These are phyloP conservation scores for Conticribra weissflogii DNA, from an alignment of 108 stramenopile genomes.

Conservation along the genomic window DNA sequence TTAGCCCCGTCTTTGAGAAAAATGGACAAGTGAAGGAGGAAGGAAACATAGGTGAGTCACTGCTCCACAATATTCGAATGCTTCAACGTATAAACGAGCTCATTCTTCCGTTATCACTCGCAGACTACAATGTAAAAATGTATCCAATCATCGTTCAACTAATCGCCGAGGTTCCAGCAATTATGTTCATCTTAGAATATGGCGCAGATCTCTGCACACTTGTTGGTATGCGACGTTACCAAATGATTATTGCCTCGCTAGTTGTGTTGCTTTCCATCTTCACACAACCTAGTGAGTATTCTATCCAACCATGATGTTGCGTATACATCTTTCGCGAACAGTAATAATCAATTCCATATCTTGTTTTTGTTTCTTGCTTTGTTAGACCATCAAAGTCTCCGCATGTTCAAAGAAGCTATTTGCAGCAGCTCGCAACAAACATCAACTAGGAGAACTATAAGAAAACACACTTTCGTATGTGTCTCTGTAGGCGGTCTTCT, in stretches of 20 bases:
- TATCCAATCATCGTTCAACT: background rate
- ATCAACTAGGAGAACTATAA: background rate
- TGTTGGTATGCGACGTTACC: background rate
- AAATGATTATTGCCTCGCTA: conserved; percentile 3
- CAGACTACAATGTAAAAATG: background rate
- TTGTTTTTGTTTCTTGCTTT: background rate
- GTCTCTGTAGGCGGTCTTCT: background rate
- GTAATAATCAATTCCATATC: background rate
- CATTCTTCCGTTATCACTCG: too few species aligned
- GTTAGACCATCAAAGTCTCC: too few species aligned
- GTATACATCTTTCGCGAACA: background rate
- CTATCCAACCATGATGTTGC: too few species aligned
- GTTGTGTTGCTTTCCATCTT: conserved; percentile 1
- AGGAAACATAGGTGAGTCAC: conserved; percentile 1
- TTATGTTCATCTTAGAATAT: conserved; percentile 3
- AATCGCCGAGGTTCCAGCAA: conserved; percentile 11
- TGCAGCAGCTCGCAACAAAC: too few species aligned
- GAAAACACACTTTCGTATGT: background rate
- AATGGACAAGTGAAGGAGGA: background rate
- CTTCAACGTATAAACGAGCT: too few species aligned
- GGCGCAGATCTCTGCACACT: background rate
- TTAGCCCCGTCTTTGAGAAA: background rate
- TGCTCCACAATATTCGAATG: background rate
- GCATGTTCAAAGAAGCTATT: too few species aligned
- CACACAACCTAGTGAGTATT: background rate